Evolutionary conservation across 352 stramenopile genomes (phyloP), one percentile per base, ranked within the genome.

Genomic region (Globisporangium barbulae): DNA sequence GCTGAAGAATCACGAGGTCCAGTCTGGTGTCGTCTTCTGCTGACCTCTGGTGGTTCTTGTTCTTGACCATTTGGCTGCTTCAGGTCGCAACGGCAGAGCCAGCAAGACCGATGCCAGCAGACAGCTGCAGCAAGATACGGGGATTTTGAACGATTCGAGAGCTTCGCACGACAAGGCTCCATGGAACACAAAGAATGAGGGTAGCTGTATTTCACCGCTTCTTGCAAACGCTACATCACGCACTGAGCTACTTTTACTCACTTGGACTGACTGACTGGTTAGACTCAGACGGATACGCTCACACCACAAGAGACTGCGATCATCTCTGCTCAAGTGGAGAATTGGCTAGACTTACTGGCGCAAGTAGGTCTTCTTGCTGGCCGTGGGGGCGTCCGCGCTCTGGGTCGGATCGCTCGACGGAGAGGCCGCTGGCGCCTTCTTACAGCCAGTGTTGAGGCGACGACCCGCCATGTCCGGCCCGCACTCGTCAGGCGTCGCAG

Each of bases 301-400:
- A 28, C 15, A 10, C 9, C 41, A 47, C 41, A 10, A 37, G 28
- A 41, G 49, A 31, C 49, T 55, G 19, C 28, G 49, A 15, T 41
- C 49, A 17, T 31, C 49, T 55, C 28, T 41, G 6, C 28, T 41
- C 4, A 19, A 13, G 5, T 41, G 35, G 49, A 25, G 39, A 5
- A 6, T 39, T 39, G 25, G 13, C 8, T 54, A 12, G 25, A 8
- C 31, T 35, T 41, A 55, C 49, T 41, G 49, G 7, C 49, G 49
- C 49, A 55, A 15, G 49, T 55, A 55, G 49, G 31, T 54, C 48
- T 55, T 55, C 49, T 54, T 37, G 48, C 15, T 2, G 15, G 25
- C 13, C 4, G 15, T 25, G 4, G 25, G 30, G 5, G 30, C 49
- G 15, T 35, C 17, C 17, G 48, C 48, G 28, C 2, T 39, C 48